These are phyloP conservation scores for Cardamine resedifolia DNA, from an alignment of 345 rosid genomes.

Conservation along the genomic window DNA sequence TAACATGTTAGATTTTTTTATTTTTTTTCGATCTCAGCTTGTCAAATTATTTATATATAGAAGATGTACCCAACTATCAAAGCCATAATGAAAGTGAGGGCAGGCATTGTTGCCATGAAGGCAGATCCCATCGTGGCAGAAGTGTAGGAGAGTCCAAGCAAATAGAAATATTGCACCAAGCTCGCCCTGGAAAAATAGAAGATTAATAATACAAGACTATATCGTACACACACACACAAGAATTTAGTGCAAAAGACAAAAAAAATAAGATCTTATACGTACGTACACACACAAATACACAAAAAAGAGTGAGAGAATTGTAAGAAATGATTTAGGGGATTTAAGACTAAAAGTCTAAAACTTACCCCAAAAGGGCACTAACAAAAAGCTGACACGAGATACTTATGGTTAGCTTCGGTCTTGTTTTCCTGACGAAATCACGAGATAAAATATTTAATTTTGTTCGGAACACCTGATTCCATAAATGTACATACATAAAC, in stretches of 20 bases:
- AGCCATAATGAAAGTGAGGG: slow-evolving; percentile 65
- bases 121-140: slow-evolving; percentile 62
- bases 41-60: too few species aligned
- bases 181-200: slow-evolving; percentile 62
- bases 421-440: slow-evolving; percentile 49
- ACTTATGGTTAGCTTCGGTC: slow-evolving; percentile 62
- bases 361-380: slow-evolving; percentile 67
- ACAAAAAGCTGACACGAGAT: slow-evolving; percentile 53
- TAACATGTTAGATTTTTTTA: too few species aligned
- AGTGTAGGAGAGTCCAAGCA: slow-evolving; percentile 64
- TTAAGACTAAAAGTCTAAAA: not conserved
- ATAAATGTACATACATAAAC: too few species aligned
- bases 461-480: not conserved
- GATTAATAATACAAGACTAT: too few species aligned
- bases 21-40: too few species aligned
- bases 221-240: too few species aligned
- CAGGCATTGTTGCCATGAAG: slow-evolving; percentile 60
- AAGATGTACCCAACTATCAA: slow-evolving; percentile 52
- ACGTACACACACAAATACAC: too few species aligned
- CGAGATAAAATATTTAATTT: not conserved
- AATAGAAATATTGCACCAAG: slow-evolving; percentile 58
- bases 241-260: too few species aligned
- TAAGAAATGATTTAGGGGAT: not conserved
- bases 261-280: too few species aligned
- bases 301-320: not conserved